Percentiles rank a stretch among this genome's conserved stretches.
Evolutionary conservation across 2,329 filamentous ascomycete genomes (phyloP).

Genomic region (Emergomyces africanus): DNA sequence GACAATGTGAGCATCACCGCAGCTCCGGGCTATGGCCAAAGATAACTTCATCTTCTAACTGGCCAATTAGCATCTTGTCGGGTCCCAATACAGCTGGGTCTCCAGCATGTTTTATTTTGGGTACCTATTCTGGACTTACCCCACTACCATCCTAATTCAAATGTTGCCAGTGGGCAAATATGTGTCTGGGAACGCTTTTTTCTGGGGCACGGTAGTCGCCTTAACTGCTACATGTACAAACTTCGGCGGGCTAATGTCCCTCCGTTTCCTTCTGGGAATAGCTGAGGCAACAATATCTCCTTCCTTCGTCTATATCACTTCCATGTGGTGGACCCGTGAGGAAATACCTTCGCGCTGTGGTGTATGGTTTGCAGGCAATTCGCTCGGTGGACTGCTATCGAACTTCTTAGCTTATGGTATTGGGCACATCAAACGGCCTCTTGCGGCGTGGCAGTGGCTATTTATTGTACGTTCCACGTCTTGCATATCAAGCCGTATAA

Average conservation of each 20-base stretch:
- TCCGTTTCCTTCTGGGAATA: slow-evolving; percentile 42
- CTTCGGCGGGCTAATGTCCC: slow-evolving; percentile 38
- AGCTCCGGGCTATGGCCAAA: background rate
- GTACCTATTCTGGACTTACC: slow-evolving; percentile 36
- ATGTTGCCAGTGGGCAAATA: slow-evolving; percentile 38
- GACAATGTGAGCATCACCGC: background rate
- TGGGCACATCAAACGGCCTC: background rate
- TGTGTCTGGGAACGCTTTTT: slow-evolving; percentile 32
- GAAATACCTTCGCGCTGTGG: slow-evolving; percentile 44
- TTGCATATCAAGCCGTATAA: background rate
- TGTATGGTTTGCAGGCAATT: slow-evolving; percentile 38
- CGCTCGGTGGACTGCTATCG: background rate
- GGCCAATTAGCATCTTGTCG: slow-evolving; percentile 26
- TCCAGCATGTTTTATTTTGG: slow-evolving; percentile 42
- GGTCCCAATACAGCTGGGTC: slow-evolving; percentile 40
- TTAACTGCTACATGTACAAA: slow-evolving; percentile 36
- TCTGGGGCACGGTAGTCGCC: slow-evolving; percentile 38
- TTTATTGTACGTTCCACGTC: slow-evolving; percentile 33
- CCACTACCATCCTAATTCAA: slow-evolving; percentile 29
- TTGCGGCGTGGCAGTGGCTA: slow-evolving; percentile 46
- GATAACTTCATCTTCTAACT: slow-evolving; percentile 21
- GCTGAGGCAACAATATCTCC: slow-evolving; percentile 45
- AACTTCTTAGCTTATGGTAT: slow-evolving; percentile 1
- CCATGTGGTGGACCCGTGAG: slow-evolving; percentile 45
- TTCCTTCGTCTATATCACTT: slow-evolving; percentile 43